Base-by-base conservation (phyloP, 78 protist genomes). In the Tieghemostelium lacteum region DNA sequence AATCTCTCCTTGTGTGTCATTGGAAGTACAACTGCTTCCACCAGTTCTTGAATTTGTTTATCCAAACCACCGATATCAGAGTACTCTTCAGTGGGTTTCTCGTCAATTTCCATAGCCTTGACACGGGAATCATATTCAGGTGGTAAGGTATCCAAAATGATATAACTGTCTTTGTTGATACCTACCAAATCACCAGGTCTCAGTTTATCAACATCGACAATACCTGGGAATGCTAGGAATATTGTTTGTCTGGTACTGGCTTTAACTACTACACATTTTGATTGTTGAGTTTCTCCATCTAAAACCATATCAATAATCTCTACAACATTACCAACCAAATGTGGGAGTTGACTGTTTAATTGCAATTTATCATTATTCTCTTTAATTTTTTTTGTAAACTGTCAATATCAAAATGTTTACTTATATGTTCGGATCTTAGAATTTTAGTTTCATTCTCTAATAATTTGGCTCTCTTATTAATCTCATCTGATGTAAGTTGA, bases 121-220 rank as follows among this genome's bases (percentile, higher is more conserved):
- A 99, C 99, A 12, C 99, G 98, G 28, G 99, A 78, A 77, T 98
- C 99, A 77, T 97, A 97, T 86, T 98, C 99, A 20, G 99, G 95
- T 20, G 99, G 99, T 28, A 98, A 94, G 20, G 95, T 95, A 63
- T 99, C 99, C 12, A 98, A 85, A 24, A 99, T 92, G 50, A 99
- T 95, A 92, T 97, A 97, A 31, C 96, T 83, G 96, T 98, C 99
- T 91, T 98, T 99, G 97, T 99, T 98, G 20, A 97, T 98, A 19
- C 99, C 99, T 3, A 99, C 99, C n/a, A 99, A 96, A 75, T 98
- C 99, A 6, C 99, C 99, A 2, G 99, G 99, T 72, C 88, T 70
- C 31, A 99, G 78, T 72, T 76, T 88, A 1, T 61, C 76, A 26
- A 97, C 78, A 52, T 95, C 98, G 17, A 99, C 99, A 29, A 99